Evolutionary conservation across 768 basidiomycete species (phyloP), one percentile per base, ranked within the genome.

Genomic region (Ramaria sp.): DNA sequence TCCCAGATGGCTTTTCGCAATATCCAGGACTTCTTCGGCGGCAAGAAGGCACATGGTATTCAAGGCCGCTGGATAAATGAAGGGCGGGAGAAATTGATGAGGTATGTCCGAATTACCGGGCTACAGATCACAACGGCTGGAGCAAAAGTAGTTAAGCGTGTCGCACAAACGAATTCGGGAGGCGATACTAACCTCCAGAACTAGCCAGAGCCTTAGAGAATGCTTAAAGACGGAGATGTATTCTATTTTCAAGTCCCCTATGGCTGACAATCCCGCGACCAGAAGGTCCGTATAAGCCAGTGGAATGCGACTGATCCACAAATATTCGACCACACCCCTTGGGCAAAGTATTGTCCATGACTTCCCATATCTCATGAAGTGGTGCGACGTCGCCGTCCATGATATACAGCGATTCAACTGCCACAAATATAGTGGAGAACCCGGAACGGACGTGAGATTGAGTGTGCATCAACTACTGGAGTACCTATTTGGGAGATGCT

Each of bases 361-460:
- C 47, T 33, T 66, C 64, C 41, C 71, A 62, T 17, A 74, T 62
- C 19, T 64, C 63, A 1, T 47, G 54, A 37, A 77, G 59, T n/a
- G 71, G 72, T 0, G 67, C 64, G n/a, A 75, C 60, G 57, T 77
- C 74, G 3, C 75, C 75, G 55, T 77, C 73, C 74, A 77, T 77
- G 30, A 70, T 72, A 60, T 77, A 75, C 4, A 75, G 64, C 2
- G 67, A 65, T 64, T 77, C 75, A 10, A 75, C 63, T 1, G 71
- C 72, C 22, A 77, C 60, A 62, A 71, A 75, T 1, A 75, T 53
- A 47, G n/a, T 54, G 43, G 24, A 12, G 19, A 61, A 59, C 0
- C 61, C 61, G 1, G 45, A 41, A 57, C n/a, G 38, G 38, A 48
- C 43, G 53, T 7, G 48, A 43, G 20, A 34, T 17, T 39, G 45